Base-by-base conservation (phyloP, 495 filamentous ascomycete species). In the Penicillium canariense region DNA sequence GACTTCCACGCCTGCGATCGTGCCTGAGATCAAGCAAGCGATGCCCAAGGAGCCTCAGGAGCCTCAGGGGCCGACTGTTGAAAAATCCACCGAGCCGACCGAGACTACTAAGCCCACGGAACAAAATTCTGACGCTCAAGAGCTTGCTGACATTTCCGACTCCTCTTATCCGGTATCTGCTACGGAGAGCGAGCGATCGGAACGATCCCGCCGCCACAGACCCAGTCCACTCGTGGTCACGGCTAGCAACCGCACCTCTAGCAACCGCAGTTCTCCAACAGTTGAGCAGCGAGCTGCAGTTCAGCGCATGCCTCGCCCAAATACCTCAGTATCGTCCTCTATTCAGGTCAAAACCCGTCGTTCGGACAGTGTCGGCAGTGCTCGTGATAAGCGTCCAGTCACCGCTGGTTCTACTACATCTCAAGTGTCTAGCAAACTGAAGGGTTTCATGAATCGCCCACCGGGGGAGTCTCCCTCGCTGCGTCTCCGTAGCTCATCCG, bases 361-460 rank as follows among this genome's bases (percentile, higher is more conserved):
- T 39, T 68, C 74, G 22, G 65, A 67, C 47, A 74, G 79, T 67
- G 76, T 75, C 39, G 74, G 74, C 56, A 78, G 79, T 50, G 55
- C 65, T 50, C 72, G 72, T 28, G 76, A 78, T 22, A 77, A 71
- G 52, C 77, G 82, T 35, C 81, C 81, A 6, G 61, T 81, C 28
- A 83, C 83, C 25, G 72, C 82, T 28, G 69, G 75, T 34, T 84
- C 82, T 3, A 69, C 70, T 6, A 75, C 77, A 38, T 83, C 82
- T 5, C 76, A 77, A 52, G 68, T 77, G 12, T 81, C 81, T 4
- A 70, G 52, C 26, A 82, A 80, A 54, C 58, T 82, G 12, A 85
- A 83, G 60, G 73, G 76, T 23, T 67, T 84, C 14, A 76, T 83
- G 49, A 60, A 56, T 25, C 74, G 80, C 39, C 71, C 71, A 55